Evolutionary conservation across 129 eudicot genomes (phyloP).

Genomic region (Deinandra increscens): DNA sequence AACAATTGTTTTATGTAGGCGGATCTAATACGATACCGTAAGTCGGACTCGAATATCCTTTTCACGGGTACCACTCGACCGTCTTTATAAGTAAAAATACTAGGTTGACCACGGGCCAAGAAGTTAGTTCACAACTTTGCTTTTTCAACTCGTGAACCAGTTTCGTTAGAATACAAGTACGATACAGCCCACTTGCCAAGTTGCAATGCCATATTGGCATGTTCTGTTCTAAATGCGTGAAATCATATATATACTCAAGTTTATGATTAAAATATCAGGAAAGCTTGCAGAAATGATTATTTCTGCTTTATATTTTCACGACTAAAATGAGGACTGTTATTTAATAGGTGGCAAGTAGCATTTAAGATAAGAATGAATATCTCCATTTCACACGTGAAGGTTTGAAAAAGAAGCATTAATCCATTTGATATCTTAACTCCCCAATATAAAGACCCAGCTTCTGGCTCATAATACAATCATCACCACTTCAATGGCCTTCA

Average conservation of each 20-base stretch:
- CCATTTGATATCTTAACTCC: neutral
- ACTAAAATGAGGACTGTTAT: neutral
- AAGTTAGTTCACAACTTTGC: slow-evolving; percentile 4
- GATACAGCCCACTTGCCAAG: neutral
- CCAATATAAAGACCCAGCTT: slow-evolving; percentile 23
- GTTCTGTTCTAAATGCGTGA: neutral
- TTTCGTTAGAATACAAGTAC: slow-evolving; percentile 11
- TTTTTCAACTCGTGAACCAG: neutral
- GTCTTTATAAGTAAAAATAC: no score
- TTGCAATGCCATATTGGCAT: no score
- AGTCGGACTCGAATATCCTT: no score
- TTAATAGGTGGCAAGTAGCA: neutral
- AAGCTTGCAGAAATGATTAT: neutral
- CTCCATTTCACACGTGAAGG: neutral
- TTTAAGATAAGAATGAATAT: neutral
- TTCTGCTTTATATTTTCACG: neutral
- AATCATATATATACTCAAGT: neutral
- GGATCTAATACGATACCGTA: no score
- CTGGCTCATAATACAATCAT: slow-evolving; percentile 1
- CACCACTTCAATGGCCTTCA: slow-evolving; percentile 22
- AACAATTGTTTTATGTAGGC: no score
- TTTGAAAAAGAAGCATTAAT: neutral
- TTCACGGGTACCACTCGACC: no score
- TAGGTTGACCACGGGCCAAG: neutral
- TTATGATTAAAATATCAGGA: neutral